Evolutionary conservation across 371 early-diverging fungal species (phyloP).

Genomic region (Catenaria anguillulae): DNA sequence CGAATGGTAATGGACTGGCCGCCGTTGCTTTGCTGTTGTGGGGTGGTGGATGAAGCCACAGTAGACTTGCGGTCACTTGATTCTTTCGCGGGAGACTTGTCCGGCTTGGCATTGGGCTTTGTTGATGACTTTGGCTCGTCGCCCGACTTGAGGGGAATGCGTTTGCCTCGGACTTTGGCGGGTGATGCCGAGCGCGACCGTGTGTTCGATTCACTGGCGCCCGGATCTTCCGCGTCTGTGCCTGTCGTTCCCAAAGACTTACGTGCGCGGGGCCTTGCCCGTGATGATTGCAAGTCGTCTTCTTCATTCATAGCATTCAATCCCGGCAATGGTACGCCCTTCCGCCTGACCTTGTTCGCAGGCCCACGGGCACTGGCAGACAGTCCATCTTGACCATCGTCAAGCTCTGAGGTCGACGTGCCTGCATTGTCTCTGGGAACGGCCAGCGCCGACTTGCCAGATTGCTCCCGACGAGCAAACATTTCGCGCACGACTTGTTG

Average conservation of each 20-base stretch:
- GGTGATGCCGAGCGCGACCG: not conserved
- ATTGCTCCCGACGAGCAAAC: not conserved
- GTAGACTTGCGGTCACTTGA: too few relatives aligned
- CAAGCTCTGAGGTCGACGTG: not conserved
- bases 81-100: not conserved
- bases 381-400: not conserved
- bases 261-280: not conserved
- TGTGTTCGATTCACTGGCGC: not conserved
- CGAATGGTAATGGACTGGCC: not conserved
- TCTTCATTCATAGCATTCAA: too few relatives aligned
- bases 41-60: too few relatives aligned
- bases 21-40: not conserved
- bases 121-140: not conserved
- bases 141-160: not conserved
- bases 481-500: not conserved
- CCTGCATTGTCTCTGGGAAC: not conserved
- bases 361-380: not conserved
- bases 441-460: not conserved
- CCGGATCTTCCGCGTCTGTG: not conserved
- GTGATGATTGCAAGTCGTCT: not conserved
- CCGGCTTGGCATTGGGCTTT: not conserved
- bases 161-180: not conserved
- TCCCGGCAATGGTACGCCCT: too few relatives aligned
- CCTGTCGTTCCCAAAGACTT: too few relatives aligned
- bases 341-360: too few relatives aligned